A percentile compares a stretch with the other conserved stretches of the same genome.
Conservation (phyloP, 148 eudicot species). For the Camellia lanceoleosa region DNA sequence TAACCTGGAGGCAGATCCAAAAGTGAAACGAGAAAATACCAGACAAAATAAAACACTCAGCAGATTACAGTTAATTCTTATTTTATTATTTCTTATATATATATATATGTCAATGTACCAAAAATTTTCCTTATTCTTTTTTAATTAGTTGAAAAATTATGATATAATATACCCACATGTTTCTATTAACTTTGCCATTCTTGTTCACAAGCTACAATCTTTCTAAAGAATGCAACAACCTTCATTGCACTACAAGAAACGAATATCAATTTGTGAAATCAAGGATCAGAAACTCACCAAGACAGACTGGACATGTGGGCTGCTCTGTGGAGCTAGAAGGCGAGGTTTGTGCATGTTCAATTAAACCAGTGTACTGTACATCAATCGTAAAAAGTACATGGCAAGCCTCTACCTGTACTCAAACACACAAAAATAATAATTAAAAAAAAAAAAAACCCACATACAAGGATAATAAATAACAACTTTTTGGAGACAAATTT, state of each 20-base stretch:
- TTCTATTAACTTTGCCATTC: not conserved
- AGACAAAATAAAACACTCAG: not conserved
- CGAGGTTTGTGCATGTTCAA: slow-evolving; percentile 65
- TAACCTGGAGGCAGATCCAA: not conserved
- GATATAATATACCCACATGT: not conserved
- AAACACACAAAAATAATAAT: slow-evolving; percentile 9
- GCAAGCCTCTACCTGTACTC: slow-evolving; percentile 70
- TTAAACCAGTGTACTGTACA: slow-evolving; percentile 85
- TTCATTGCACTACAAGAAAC: not conserved
- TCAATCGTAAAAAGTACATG: slow-evolving; percentile 67
- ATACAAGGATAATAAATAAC: not conserved
- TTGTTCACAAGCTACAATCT: not conserved
- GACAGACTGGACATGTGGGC: slow-evolving; percentile 88
- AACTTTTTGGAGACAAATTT: not conserved
- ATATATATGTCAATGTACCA: not conserved
- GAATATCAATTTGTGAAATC: not conserved
- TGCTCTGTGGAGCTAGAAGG: slow-evolving; percentile 71
- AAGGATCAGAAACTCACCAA: slow-evolving; percentile 47
- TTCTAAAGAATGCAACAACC: not conserved
- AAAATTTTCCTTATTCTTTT: not conserved
- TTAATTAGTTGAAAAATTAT: not conserved
- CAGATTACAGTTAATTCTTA: not conserved
- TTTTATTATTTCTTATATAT: not conserved
- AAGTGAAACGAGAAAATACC: too few relatives aligned
- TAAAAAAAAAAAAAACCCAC: not conserved